Conservation (phyloP, 2,329 filamentous ascomycete species). For the Phialemoniopsis sp. region DNA sequence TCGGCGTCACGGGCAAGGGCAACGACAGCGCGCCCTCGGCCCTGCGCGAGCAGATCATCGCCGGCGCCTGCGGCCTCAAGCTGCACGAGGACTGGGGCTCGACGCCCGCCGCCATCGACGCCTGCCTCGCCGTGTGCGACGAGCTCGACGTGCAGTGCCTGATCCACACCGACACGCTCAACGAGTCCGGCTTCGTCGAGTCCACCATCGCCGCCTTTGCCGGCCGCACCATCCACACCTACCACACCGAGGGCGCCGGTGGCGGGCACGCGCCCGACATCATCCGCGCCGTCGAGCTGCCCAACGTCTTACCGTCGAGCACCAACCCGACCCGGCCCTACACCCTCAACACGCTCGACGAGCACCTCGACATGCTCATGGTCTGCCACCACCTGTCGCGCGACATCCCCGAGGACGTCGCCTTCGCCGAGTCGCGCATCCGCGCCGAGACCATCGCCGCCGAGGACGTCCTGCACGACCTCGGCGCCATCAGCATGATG, state of each 20-base stretch:
- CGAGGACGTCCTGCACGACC: constrained; percentile 91
- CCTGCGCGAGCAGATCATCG: constrained; percentile 74
- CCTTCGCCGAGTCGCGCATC: constrained; percentile 92
- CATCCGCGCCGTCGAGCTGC: constrained; percentile 84
- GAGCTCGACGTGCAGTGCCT: constrained; percentile 89
- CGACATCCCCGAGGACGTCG: constrained; percentile 92
- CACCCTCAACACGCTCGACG: constrained; percentile 88
- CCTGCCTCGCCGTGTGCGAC: constrained; percentile 81
- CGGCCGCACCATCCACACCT: constrained; percentile 86
- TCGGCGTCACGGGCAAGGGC: constrained; percentile 90
- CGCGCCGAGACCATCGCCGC: constrained; percentile 94
- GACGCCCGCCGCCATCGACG: constrained; percentile 87
- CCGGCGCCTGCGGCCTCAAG: constrained; percentile 87
- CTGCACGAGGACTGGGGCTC: constrained; percentile 95
- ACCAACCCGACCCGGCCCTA: constrained; percentile 92
- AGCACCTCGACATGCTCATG: constrained; percentile 98
- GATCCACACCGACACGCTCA: constrained; percentile 94
- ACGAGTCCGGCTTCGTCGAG: constrained; percentile 96
- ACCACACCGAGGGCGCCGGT: constrained; percentile 93
- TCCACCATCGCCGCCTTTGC: constrained; percentile 84
- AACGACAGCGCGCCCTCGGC: constrained; percentile 72
- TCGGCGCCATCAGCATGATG: constrained; percentile 98
- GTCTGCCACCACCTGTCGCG: constrained; percentile 92
- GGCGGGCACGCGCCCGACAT: constrained; percentile 96
- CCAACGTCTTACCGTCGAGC: constrained; percentile 83